phyloP scores from a whole-genome alignment of 768 basidiomycete genomes.

The Leucosporidium yakuticum region DNA sequence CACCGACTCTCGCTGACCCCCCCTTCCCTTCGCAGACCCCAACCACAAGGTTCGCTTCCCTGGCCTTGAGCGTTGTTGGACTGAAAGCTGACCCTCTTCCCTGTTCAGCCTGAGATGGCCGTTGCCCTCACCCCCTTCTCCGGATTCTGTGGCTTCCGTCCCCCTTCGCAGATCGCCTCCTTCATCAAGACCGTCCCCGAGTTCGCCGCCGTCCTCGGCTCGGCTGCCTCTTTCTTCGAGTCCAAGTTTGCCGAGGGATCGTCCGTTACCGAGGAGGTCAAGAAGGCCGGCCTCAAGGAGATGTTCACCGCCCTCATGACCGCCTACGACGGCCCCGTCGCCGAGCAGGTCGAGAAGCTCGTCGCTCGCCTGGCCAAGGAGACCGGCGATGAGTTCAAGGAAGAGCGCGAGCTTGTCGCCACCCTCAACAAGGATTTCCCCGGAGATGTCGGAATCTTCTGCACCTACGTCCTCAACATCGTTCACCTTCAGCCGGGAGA shows the following conservation, averaged over 20 bases:
- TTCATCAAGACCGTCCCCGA: slow-evolving; percentile 69
- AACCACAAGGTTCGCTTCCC: slow-evolving; percentile 70
- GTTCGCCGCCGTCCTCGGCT: slow-evolving; percentile 59
- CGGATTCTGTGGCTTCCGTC: slow-evolving; percentile 89
- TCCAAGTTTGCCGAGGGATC: slow-evolving; percentile 51
- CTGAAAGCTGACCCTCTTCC: background rate
- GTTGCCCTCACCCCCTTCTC: slow-evolving; percentile 84
- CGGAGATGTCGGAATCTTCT: slow-evolving; percentile 87
- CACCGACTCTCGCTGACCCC: background rate
- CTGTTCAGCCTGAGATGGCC: slow-evolving; percentile 80
- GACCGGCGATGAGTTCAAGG: slow-evolving; percentile 49
- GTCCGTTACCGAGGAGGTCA: slow-evolving; percentile 44
- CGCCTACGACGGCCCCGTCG: slow-evolving; percentile 54
- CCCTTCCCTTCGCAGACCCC: slow-evolving; percentile 52
- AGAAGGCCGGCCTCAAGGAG: slow-evolving; percentile 51
- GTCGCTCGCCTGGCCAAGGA: slow-evolving; percentile 57
- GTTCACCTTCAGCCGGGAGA: slow-evolving; percentile 72
- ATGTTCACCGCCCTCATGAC: slow-evolving; percentile 83
- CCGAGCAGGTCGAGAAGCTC: slow-evolving; percentile 55
- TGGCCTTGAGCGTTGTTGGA: background rate
- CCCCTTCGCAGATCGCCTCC: slow-evolving; percentile 62
- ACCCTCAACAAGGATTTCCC: slow-evolving; percentile 66
- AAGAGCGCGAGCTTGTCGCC: slow-evolving; percentile 52
- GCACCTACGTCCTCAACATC: slow-evolving; percentile 81
- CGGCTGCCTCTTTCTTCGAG: slow-evolving; percentile 49